Percentiles rank a stretch among this genome's conserved stretches.
These are phyloP conservation scores for Amphibolis antarctica DNA, from an alignment of 106 monocot species.

Conservation along the genomic window DNA sequence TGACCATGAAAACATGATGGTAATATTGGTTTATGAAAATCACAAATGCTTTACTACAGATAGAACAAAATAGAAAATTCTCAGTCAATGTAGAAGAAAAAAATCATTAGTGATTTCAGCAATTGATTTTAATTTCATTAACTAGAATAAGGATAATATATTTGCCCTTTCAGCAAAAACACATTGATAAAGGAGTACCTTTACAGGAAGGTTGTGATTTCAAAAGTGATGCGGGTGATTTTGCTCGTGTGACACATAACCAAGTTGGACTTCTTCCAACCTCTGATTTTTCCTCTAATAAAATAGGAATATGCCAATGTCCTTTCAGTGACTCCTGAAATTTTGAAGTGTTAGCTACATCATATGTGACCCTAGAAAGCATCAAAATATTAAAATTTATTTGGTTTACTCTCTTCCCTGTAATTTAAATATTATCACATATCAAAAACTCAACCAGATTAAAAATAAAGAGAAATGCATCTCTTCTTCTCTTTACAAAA, in stretches of 20 bases:
- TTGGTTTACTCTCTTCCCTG: background rate
- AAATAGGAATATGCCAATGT: constrained; percentile 70
- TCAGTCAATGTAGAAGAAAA: too few species aligned
- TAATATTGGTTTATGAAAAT: too few species aligned
- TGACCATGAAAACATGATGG: too few species aligned
- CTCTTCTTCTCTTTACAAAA: too few species aligned
- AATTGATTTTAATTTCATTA: too few species aligned
- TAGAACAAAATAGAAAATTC: too few species aligned
- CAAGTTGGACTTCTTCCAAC: constrained; percentile 26
- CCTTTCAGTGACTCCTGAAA: constrained; percentile 61
- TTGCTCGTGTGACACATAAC: constrained; percentile 55
- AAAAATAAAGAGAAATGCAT: too few species aligned
- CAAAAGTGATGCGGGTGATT: background rate
- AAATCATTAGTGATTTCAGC: too few species aligned
- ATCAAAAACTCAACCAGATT: too few species aligned
- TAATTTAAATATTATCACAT: too few species aligned
- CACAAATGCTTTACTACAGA: too few species aligned
- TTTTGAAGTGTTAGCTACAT: background rate
- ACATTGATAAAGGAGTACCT: constrained; percentile 11
- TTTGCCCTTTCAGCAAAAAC: background rate
- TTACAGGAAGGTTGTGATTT: constrained; percentile 12
- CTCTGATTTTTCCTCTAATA: constrained; percentile 13
- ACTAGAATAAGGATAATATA: too few species aligned
- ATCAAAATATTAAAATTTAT: background rate
- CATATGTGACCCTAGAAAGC: background rate